Evolutionary conservation across 352 stramenopile genomes (phyloP).

Genomic region (Pythium oligandrum): DNA sequence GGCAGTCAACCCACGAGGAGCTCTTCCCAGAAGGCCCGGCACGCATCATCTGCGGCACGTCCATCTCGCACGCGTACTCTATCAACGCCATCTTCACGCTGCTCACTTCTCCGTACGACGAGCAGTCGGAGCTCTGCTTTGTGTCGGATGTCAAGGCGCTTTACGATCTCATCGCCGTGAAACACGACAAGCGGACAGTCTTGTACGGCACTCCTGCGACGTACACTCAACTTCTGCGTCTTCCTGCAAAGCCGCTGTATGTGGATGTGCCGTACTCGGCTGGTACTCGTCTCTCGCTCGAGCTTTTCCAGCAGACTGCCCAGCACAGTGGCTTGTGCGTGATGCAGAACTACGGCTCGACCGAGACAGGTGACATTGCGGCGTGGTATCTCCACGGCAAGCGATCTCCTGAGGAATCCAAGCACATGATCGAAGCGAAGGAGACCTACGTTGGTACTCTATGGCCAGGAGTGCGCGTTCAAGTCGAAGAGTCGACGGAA

Average conservation of each 20-base stretch:
- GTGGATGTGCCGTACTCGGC: slow-evolving; percentile 72
- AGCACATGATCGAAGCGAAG: slow-evolving; percentile 31
- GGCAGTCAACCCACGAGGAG: slow-evolving; percentile 63
- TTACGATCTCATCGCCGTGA: slow-evolving; percentile 39
- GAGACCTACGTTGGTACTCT: slow-evolving; percentile 56
- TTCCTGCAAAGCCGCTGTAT: slow-evolving; percentile 44
- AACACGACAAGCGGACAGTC: slow-evolving; percentile 34
- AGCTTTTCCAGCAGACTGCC: slow-evolving; percentile 49
- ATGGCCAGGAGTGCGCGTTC: slow-evolving; percentile 62
- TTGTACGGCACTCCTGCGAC: slow-evolving; percentile 79
- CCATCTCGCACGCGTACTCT: slow-evolving; percentile 81
- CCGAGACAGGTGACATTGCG: slow-evolving; percentile 77
- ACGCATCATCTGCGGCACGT: slow-evolving; percentile 70
- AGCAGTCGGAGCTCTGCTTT: slow-evolving; percentile 69
- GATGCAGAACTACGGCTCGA: slow-evolving; percentile 87
- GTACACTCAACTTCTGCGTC: slow-evolving; percentile 60
- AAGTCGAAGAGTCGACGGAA: slow-evolving; percentile 28
- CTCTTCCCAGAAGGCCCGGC: slow-evolving; percentile 61
- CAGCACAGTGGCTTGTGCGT: slow-evolving; percentile 56
- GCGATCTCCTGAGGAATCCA: slow-evolving; percentile 30
- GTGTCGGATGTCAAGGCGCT: slow-evolving; percentile 39
- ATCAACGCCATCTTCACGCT: slow-evolving; percentile 85
- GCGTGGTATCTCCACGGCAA: slow-evolving; percentile 56
- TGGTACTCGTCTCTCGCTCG: slow-evolving; percentile 45
- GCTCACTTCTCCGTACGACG: slow-evolving; percentile 58